A percentile compares a stretch with the other conserved stretches of the same genome.
phyloP scores from a whole-genome alignment of 768 basidiomycete species.

The Phlegmacium glaucopus region DNA sequence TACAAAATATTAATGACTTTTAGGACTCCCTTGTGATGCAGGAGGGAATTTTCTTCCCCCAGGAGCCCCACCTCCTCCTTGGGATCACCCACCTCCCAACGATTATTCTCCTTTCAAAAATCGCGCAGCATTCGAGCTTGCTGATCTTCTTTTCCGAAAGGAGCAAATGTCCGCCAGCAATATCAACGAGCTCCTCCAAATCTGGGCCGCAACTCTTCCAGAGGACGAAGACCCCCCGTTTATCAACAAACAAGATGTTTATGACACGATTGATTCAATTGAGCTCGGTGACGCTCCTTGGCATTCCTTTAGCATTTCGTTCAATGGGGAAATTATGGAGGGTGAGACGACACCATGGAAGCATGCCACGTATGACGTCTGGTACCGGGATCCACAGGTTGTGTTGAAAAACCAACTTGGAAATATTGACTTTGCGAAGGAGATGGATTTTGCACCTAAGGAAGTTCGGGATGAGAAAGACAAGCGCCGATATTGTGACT shows the following conservation, averaged over 20 bases:
- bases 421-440: too few relatives aligned
- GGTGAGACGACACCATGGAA: slow-evolving; percentile 1
- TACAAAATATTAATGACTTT: too few relatives aligned
- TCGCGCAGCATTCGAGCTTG: not conserved
- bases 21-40: slow-evolving; percentile 2
- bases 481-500: slow-evolving; percentile 18
- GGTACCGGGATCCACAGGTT: slow-evolving; percentile 6
- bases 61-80: not conserved
- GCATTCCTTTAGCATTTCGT: not conserved
- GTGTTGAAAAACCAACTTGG: slow-evolving; percentile 2
- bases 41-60: not conserved
- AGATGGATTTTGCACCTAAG: slow-evolving; percentile 4
- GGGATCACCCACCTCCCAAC: too few relatives aligned
- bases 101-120: not conserved
- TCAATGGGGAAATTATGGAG: not conserved
- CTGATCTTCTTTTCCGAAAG: not conserved
- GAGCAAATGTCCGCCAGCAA: not conserved
- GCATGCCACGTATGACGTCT: slow-evolving; percentile 17
- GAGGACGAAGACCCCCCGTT: slow-evolving; percentile 11
- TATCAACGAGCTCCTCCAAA: not conserved
- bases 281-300: slow-evolving; percentile 12
- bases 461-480: slow-evolving; percentile 4
- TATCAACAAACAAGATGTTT: slow-evolving; percentile 13
- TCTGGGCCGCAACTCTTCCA: not conserved
- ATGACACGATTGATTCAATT: slow-evolving; percentile 23